Conservation (phyloP, 192 early-diverging fungal genomes). For the Diversispora eburnea region DNA sequence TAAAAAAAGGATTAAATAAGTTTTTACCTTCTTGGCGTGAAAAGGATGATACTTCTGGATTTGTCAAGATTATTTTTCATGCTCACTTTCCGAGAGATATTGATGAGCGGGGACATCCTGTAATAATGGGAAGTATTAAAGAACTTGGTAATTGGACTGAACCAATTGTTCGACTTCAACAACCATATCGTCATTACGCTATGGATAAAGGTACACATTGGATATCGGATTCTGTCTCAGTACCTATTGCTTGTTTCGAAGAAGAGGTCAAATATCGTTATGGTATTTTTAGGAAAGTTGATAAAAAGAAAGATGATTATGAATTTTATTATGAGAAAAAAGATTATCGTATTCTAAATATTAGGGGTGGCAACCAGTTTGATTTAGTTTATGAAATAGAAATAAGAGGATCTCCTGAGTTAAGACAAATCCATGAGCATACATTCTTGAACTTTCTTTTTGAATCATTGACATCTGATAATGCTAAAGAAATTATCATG, state of each 20-base stretch:
- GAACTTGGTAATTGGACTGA: conserved; percentile 4
- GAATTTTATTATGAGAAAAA: not conserved
- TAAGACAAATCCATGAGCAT: not conserved
- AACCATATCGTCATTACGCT: not conserved
- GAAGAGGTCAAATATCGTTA: not conserved
- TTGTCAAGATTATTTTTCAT: conserved; percentile 8
- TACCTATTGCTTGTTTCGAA: not conserved
- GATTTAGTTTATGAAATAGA: not conserved
- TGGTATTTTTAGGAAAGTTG: not conserved
- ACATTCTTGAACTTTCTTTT: not conserved
- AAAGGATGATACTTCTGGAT: not conserved
- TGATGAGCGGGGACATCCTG: not conserved
- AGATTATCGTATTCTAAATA: not conserved
- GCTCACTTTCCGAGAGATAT: not conserved
- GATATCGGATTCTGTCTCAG: not conserved
- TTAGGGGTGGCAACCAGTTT: not conserved
- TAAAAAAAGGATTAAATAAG: not conserved
- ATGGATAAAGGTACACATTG: not conserved
- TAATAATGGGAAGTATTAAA: conserved; percentile 1
- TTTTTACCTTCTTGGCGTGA: conserved; percentile 3
- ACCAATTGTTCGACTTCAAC: conserved; percentile 7
- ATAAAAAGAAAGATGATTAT: not conserved
- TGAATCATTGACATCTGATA: not conserved
- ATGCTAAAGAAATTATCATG: not conserved
- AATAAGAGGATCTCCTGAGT: not conserved